Base-by-base conservation (phyloP, 2,329 filamentous ascomycete species). In the Colletotrichum cuscutae region DNA sequence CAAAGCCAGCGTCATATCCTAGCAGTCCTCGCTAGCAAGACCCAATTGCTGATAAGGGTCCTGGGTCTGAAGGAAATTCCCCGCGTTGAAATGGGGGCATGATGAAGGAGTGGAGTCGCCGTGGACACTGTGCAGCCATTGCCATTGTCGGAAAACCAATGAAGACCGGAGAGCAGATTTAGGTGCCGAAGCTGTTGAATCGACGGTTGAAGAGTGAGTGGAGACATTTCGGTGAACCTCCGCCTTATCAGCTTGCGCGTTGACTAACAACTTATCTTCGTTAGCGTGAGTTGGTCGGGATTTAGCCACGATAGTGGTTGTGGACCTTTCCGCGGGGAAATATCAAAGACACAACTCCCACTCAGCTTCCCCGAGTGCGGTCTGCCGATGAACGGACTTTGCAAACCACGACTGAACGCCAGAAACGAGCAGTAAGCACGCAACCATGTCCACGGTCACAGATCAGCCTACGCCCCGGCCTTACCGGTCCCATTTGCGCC, bases 401-500 rank as follows among this genome's bases (percentile, higher is more conserved):
- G 70, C 60, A 57, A 65, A 32, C 46, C 30, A 46, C 58, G 35
- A 64, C 15, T 30, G 56, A 59, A 26, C 28, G 30, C 37, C 49
- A 71, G 28, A 60, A n/a, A 22, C 37, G 32, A 32, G 30, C 30
- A 32, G 30, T 32, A 28, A 26, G 52, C n/a, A 37, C 24, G 37
- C 13, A 12, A 64, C n/a, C 35, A 72, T 72, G 70, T 65, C 70
- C 13, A 54, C 67, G 22, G 54, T 22, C 26, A 35, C 66, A 30
- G 66, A 65, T 4, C 66, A 70, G 26, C 66, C 70, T 11, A 72
- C 70, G 4, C 70, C 70, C 76, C 84, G 90, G 57, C 90, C 89
- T 3, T 91, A 91, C 77, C 84, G 90, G 72, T 91, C 89, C 8
- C 90, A 91, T 80, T 86, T 90, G 73, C 86, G 88, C 52, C 89